Base-by-base conservation (phyloP, 768 basidiomycete species). In the Boletus rubescentipes region DNA sequence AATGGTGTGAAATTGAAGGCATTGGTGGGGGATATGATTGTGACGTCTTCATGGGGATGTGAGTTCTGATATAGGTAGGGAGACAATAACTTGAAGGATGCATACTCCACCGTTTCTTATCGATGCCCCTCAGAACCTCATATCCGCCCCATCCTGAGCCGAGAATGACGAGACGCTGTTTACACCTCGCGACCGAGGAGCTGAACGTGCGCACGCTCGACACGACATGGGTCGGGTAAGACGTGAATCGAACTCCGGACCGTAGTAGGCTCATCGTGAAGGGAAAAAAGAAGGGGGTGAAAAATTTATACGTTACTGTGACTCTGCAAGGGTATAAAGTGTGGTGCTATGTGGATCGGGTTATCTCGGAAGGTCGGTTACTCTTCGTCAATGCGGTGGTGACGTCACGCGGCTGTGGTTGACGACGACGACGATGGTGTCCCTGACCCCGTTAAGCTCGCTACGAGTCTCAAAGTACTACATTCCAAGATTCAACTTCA, bases 141-240 rank as follows among this genome's bases (percentile, higher is more conserved):
- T 89, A 89, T 0, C 88, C 88, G 52, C 86, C 87, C 88, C 87
- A 90, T 21, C 88, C 88, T 10, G 86, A 88, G 9, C 87, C 88
- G 8, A 89, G 73, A 55, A 90, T 84, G 18, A 89, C 80, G 34
- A 89, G 78, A 32, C 73, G 70, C 45, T 75, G 75, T 51, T 76
- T 73, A 20, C 53, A 55, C 35, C 61, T 53, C 1, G 68, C 53
- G 9, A 63, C 44, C 5, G 78, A 76, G 16, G 73, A 75, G 49
- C 69, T 73, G 52, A 81, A 79, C 49, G 58, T 56, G 23, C 78
- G 75, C 30, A 47, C 47, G 51, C 42, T 45, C n/a, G 44, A 34
- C 23, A 31, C 11, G 49, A 47, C 43, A 32, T 32, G 49, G 32
- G 35, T 18, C 23, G 53, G 32, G 30, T 18, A 32, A 14, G 56